Base-by-base conservation (phyloP, 108 stramenopile species). In the Heterococcus sp. region DNA sequence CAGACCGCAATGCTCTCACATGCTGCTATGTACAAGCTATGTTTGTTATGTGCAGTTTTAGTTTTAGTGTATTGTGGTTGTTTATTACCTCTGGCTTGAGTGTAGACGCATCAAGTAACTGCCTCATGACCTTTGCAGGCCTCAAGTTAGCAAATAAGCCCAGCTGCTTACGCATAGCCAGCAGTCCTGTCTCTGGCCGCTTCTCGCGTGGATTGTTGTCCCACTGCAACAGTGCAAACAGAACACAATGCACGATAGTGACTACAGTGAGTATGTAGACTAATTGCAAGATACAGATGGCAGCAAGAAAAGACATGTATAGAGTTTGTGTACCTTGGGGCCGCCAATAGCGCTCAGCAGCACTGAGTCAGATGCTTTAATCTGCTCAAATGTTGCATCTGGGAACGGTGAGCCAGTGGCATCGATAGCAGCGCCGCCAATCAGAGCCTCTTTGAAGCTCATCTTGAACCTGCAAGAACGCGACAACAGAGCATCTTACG, bases 381-480 rank as follows among this genome's bases (percentile, higher is more conserved):
- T 95, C 75, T 91, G 90, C 37, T 94, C 88, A 65, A 95, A 75
- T 29, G 93, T 90, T 74, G 91, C 93, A 36, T 94, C 92, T 3
- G 97, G 97, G 75, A 96, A 98, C 27, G 96, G 96, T 31, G 75
- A 70, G 36, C 92, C 90, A 35, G 74, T 80, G 21, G 90, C 93
- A 81, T 98, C 97, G 80, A 96, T 93, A 68, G 97, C 97, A 35
- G 91, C 90, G 37, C 97, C 97, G 0, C 97, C 97, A 83, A 98
- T 96, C 65, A 96, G 89, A 1, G 95, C 95, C 73, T 97, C 93
- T 75, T 92, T 93, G 76, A 93, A 90, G 58, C 95, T 87, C 27
- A 97, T 87, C 74, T 91, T 81, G 76, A 96, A 72, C 28, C 83
- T 63, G 0, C 38, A 39, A 64, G 84, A 29, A 14, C 71, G 68